Evolutionary conservation across 208 protist species (phyloP).

Genomic region (Acanthamoeba healyi): DNA sequence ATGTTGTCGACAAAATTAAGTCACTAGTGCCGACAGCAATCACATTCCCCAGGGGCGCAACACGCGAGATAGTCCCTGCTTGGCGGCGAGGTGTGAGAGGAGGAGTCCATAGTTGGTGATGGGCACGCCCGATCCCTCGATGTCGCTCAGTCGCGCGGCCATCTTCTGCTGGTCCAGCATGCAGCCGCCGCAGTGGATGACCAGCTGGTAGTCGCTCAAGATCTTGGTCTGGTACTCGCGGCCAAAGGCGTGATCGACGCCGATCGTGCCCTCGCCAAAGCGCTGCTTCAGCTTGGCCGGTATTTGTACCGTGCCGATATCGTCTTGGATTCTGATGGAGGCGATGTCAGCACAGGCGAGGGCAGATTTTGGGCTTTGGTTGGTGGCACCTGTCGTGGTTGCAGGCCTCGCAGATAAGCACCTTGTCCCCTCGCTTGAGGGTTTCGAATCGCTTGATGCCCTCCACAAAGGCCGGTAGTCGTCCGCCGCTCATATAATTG

Average conservation of each 20-base stretch:
- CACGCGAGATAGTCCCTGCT: slow-evolving; percentile 77
- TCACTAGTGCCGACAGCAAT: not conserved
- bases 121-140: slow-evolving; percentile 79
- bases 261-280: slow-evolving; percentile 70
- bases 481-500: slow-evolving; percentile 82
- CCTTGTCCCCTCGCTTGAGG: slow-evolving; percentile 80
- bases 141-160: slow-evolving; percentile 79
- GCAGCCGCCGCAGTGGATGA: slow-evolving; percentile 86
- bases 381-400: slow-evolving; percentile 83
- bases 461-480: slow-evolving; percentile 79
- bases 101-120: slow-evolving; percentile 87
- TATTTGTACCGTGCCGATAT: slow-evolving; percentile 86
- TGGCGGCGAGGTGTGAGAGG: slow-evolving; percentile 77
- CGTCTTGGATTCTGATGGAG: slow-evolving; percentile 80
- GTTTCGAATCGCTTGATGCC: slow-evolving; percentile 80
- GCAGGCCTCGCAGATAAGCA: slow-evolving; percentile 85
- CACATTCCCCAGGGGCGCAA: slow-evolving; percentile 75
- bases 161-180: slow-evolving; percentile 88
- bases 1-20: too few relatives aligned
- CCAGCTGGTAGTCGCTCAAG: slow-evolving; percentile 79
- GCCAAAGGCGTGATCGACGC: slow-evolving; percentile 85
- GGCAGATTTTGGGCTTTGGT: not conserved
- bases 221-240: slow-evolving; percentile 80
- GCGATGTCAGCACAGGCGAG: too few relatives aligned
- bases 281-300: slow-evolving; percentile 78